phyloP scores from a whole-genome alignment of 2,329 filamentous ascomycete species.

The Beauveria medogensis region DNA sequence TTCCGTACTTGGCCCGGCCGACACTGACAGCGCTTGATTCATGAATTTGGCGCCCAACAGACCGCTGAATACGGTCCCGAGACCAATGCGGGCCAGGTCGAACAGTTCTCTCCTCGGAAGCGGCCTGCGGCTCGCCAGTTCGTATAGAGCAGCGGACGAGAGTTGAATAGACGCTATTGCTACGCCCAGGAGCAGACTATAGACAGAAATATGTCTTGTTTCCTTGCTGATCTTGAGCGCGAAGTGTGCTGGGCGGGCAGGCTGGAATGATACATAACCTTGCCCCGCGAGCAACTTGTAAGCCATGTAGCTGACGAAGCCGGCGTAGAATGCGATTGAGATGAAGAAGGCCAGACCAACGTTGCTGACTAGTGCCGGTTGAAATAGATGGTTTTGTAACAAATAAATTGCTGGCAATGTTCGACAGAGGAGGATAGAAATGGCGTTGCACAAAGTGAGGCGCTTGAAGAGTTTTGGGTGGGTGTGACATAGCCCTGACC shows the following conservation, averaged over 20 bases:
- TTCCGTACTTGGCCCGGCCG: not conserved
- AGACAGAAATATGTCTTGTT: not conserved
- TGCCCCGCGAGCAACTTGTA: not conserved
- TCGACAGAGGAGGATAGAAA: not conserved
- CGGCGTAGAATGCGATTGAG: not conserved
- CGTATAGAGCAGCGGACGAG: not conserved
- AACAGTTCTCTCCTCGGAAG: not conserved
- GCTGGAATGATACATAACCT: not conserved
- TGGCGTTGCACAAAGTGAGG: not conserved
- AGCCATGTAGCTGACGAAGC: not conserved
- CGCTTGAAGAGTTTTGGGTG: not conserved
- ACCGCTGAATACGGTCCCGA: not conserved
- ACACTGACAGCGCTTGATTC: not conserved
- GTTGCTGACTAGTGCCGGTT: not conserved
- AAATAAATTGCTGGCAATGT: not conserved
- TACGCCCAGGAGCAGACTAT: conserved; percentile 1
- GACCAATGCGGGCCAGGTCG: not conserved
- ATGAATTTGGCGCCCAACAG: conserved; percentile 1
- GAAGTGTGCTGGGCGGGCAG: not conserved
- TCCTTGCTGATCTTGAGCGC: not conserved
- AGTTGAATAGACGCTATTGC: not conserved
- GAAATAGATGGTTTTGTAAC: not conserved
- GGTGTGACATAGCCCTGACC: not conserved
- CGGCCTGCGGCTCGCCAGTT: not conserved
- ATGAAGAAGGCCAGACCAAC: not conserved